A percentile compares a stretch with the other conserved stretches of the same genome.
Conservation (phyloP, 169 alveolate genomes). For the Plasmodium gonderi region DNA sequence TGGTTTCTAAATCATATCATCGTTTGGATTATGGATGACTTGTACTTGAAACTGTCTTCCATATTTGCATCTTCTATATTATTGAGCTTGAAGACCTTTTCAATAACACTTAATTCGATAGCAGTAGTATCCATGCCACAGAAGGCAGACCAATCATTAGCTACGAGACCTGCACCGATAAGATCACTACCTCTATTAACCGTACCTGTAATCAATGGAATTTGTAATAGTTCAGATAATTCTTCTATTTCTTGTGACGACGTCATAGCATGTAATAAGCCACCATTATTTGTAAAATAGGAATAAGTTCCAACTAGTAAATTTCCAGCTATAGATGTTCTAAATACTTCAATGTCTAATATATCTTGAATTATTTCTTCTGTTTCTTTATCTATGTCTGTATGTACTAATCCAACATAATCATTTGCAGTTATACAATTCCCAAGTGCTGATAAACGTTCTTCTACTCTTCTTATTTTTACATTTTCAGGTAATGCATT, state of each 20-base stretch:
- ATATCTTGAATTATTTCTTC: constrained; percentile 98
- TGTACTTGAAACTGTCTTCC: constrained; percentile 27
- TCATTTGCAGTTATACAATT: constrained; percentile 98
- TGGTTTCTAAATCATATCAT: constrained; percentile 5
- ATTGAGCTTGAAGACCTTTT: constrained; percentile 94
- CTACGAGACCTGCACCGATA: constrained; percentile 94
- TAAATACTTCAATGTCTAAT: constrained; percentile 97
- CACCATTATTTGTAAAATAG: constrained; percentile 96
- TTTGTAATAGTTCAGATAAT: constrained; percentile 94
- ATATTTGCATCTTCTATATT: constrained; percentile 73
- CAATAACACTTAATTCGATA: constrained; percentile 96
- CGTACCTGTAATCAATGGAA: constrained; percentile 99
- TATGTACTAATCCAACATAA: constrained; percentile 97
- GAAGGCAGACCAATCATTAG: constrained; percentile 99
- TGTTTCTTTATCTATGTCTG: constrained; percentile 98
- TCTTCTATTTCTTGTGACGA: constrained; percentile 98
- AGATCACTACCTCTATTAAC: constrained; percentile 99
- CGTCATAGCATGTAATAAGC: constrained; percentile 96
- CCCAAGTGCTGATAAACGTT: constrained; percentile 98
- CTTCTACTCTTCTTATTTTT: constrained; percentile 97
- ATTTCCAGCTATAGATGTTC: constrained; percentile 99
- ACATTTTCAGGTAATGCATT: constrained; percentile 97
- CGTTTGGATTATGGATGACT: constrained; percentile 57
- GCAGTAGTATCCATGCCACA: constrained; percentile 99
- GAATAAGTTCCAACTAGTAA: constrained; percentile 98